A percentile compares a stretch with the other conserved stretches of the same genome.
These are phyloP conservation scores for Abortiporus biennis DNA, from an alignment of 1,284 basidiomycete genomes.

Conservation along the genomic window DNA sequence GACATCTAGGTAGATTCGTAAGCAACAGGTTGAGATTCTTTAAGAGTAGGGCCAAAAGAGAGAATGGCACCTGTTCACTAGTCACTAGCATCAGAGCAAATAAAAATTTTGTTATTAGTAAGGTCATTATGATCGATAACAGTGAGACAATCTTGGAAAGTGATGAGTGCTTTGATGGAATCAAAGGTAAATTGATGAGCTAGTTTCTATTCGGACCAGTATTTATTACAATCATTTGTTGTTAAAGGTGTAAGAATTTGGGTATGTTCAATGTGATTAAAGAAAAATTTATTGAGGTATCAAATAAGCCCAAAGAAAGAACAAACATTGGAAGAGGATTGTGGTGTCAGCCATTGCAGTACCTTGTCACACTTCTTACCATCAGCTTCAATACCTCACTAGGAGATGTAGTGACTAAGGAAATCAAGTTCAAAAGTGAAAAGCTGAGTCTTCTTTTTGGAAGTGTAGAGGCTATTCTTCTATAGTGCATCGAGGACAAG, in stretches of 20 bases:
- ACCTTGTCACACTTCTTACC: slow-evolving; percentile 23
- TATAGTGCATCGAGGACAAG: slow-evolving; percentile 22
- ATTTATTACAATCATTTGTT: slow-evolving; percentile 16
- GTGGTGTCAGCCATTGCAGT: slow-evolving; percentile 27
- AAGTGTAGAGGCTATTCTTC: slow-evolving; percentile 19
- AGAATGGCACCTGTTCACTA: slow-evolving; percentile 19
- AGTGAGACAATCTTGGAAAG: slow-evolving; percentile 21
- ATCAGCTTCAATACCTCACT: slow-evolving; percentile 4
- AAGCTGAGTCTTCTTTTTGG: slow-evolving; percentile 22
- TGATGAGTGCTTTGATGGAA: slow-evolving; percentile 28
- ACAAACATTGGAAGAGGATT: slow-evolving; percentile 21
- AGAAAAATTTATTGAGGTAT: slow-evolving; percentile 31
- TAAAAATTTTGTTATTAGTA: slow-evolving; percentile 20
- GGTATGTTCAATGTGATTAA: slow-evolving; percentile 26
- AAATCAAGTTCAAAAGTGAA: slow-evolving; percentile 15
- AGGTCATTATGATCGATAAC: slow-evolving; percentile 26
- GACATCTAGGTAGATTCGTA: slow-evolving; percentile 15
- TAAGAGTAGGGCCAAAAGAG: slow-evolving; percentile 11
- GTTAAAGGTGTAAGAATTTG: slow-evolving; percentile 27
- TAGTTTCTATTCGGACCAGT: slow-evolving; percentile 22
- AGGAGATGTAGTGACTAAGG: slow-evolving; percentile 19
- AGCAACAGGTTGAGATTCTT: slow-evolving; percentile 7
- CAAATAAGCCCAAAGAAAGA: slow-evolving; percentile 31
- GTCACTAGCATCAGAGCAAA: slow-evolving; percentile 22
- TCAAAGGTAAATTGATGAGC: slow-evolving; percentile 30